Conservation (phyloP, 805 yeast genomes). For the Cyberlindnera galapagoensis region DNA sequence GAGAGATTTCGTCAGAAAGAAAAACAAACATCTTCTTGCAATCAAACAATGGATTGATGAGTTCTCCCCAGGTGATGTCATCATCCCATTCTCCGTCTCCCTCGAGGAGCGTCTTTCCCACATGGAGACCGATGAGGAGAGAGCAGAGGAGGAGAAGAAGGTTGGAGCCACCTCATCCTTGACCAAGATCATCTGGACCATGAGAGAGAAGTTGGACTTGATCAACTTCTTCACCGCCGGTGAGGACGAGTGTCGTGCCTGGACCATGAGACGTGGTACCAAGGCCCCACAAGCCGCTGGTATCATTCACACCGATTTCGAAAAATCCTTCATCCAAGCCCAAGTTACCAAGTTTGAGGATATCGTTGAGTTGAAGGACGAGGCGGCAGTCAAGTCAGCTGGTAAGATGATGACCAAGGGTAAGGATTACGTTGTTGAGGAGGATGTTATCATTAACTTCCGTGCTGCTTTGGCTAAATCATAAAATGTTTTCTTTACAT, state of each 20-base stretch:
- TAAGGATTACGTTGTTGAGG: slow-evolving; percentile 91
- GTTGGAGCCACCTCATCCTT: slow-evolving; percentile 73
- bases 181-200: slow-evolving; percentile 77
- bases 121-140: slow-evolving; percentile 80
- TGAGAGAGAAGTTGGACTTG: slow-evolving; percentile 82
- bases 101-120: slow-evolving; percentile 88
- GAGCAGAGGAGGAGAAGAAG: slow-evolving; percentile 66
- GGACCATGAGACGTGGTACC: slow-evolving; percentile 91
- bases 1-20: slow-evolving; percentile 79
- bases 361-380: slow-evolving; percentile 72
- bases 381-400: slow-evolving; percentile 71
- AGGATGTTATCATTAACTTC: slow-evolving; percentile 87
- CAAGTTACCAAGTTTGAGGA: slow-evolving; percentile 85
- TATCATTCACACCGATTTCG: slow-evolving; percentile 92
- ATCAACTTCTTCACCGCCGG: slow-evolving; percentile 96
- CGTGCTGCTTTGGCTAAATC: slow-evolving; percentile 89
- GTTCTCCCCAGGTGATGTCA: slow-evolving; percentile 81
- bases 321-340: slow-evolving; percentile 91
- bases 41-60: slow-evolving; percentile 89
- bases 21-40: slow-evolving; percentile 75
- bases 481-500: slow-evolving; percentile 3
- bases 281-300: slow-evolving; percentile 99
- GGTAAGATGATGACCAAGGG: slow-evolving; percentile 92
- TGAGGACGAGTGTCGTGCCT: slow-evolving; percentile 93
- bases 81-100: slow-evolving; percentile 89